These are phyloP conservation scores for Cenchrus purpureus DNA, from an alignment of 176 grass and related monocot species.

Conservation along the genomic window DNA sequence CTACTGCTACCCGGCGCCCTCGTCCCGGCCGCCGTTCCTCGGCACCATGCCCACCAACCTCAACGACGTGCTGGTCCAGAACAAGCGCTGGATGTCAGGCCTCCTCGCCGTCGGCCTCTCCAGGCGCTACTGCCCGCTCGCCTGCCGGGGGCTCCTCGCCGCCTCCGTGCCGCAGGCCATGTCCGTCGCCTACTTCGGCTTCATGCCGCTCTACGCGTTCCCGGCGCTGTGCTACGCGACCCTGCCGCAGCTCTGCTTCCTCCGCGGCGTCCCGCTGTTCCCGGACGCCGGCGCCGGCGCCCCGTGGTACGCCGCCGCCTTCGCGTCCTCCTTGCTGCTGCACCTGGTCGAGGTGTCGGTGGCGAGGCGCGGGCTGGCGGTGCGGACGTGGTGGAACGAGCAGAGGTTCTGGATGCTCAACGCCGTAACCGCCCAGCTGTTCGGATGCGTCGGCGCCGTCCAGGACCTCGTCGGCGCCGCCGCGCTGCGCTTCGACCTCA, in stretches of 20 bases:
- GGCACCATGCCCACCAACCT: slow-evolving; percentile 63
- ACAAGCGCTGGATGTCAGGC: slow-evolving; percentile 66
- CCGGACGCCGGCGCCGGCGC: background rate
- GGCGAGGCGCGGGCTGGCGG: background rate
- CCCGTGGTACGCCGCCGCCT: slow-evolving; percentile 35
- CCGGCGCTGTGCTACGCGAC: slow-evolving; percentile 59
- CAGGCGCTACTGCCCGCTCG: slow-evolving; percentile 44
- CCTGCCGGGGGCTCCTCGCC: slow-evolving; percentile 4
- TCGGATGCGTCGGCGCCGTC: slow-evolving; percentile 40
- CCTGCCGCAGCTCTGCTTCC: slow-evolving; percentile 56
- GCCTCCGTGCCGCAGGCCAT: slow-evolving; percentile 53
- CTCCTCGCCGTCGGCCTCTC: slow-evolving; percentile 62
- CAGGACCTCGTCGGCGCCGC: slow-evolving; percentile 31
- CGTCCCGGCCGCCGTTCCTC: slow-evolving; percentile 47
- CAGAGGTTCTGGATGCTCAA: slow-evolving; percentile 62
- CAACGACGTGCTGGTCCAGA: slow-evolving; percentile 65
- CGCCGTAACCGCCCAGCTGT: slow-evolving; percentile 54
- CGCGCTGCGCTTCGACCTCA: slow-evolving; percentile 51
- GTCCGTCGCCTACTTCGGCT: slow-evolving; percentile 46
- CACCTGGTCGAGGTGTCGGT: slow-evolving; percentile 53
- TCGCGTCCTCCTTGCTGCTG: slow-evolving; percentile 41
- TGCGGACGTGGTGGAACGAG: slow-evolving; percentile 56
- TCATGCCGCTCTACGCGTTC: slow-evolving; percentile 42
- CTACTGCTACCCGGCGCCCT: slow-evolving; percentile 45
- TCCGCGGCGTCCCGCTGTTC: slow-evolving; percentile 49